phyloP scores from a whole-genome alignment of 805 yeast species.

The Cyberlindnera xylosilytica region DNA sequence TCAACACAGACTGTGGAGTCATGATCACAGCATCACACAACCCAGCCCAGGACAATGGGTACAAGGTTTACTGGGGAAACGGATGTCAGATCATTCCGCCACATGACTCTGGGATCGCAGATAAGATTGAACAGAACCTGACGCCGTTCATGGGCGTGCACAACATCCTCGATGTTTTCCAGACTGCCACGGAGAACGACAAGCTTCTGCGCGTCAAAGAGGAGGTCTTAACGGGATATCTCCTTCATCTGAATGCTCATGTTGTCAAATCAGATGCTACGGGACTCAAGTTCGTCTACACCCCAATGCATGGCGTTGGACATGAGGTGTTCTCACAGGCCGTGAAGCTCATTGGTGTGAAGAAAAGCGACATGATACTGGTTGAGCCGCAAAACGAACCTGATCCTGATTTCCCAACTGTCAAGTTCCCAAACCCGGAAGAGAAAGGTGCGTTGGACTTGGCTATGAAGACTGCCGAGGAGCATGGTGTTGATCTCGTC shows the following conservation, averaged over 20 bases:
- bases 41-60: constrained; percentile 86
- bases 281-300: constrained; percentile 62
- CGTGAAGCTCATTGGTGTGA: constrained; percentile 35
- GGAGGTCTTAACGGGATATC: constrained; percentile 41
- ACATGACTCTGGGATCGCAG: constrained; percentile 72
- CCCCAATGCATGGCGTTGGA: constrained; percentile 98
- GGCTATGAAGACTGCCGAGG: constrained; percentile 63
- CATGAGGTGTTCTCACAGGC: constrained; percentile 50
- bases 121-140: constrained; percentile 55
- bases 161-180: constrained; percentile 40
- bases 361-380: constrained; percentile 25
- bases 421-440: constrained; percentile 91
- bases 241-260: constrained; percentile 29
- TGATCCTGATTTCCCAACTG: constrained; percentile 85
- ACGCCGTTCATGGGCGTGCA: constrained; percentile 56
- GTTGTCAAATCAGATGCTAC: constrained; percentile 30
- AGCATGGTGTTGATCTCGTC: constrained; percentile 45
- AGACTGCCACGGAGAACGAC: constrained; percentile 23
- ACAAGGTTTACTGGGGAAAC: constrained; percentile 88
- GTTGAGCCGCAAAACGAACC: constrained; percentile 70
- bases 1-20: constrained; percentile 71
- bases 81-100: constrained; percentile 98
- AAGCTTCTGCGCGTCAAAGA: constrained; percentile 39
- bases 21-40: constrained; percentile 93
- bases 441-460: constrained; percentile 85